Evolutionary conservation across 1,139 yeast genomes (phyloP).

Genomic region (Debaryomyces coudertii): DNA sequence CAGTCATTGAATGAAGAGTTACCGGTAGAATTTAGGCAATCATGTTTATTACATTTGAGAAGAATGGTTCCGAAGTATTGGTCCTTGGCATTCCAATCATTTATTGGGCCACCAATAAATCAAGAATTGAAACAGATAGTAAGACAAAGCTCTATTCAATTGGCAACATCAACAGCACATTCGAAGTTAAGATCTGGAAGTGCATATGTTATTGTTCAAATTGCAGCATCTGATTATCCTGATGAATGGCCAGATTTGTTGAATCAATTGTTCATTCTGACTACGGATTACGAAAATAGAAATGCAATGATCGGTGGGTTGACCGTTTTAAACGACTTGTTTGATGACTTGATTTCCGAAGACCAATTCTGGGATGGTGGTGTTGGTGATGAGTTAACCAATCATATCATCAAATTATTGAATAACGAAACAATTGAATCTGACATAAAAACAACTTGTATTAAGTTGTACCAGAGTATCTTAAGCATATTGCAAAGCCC

Average conservation of each 20-base stretch:
- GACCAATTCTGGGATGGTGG: conserved; percentile 83
- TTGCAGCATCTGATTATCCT: conserved; percentile 89
- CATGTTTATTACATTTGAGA: conserved; percentile 70
- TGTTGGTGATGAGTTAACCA: conserved; percentile 56
- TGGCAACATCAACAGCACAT: conserved; percentile 54
- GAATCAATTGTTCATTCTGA: conserved; percentile 45
- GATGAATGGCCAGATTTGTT: conserved; percentile 92
- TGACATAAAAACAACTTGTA: conserved; percentile 50
- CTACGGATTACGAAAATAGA: conserved; percentile 34
- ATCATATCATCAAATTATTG: conserved; percentile 49
- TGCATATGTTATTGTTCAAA: conserved; percentile 77
- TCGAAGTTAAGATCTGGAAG: conserved; percentile 70
- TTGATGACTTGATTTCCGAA: conserved; percentile 84
- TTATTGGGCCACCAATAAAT: conserved; percentile 65
- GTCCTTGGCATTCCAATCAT: conserved; percentile 85
- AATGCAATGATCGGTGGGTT: conserved; percentile 63
- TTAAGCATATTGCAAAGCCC: conserved; percentile 57
- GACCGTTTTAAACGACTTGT: conserved; percentile 71
- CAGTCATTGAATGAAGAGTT: conserved; percentile 25
- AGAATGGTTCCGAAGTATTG: conserved; percentile 73
- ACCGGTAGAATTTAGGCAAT: conserved; percentile 53
- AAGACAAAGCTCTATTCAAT: conserved; percentile 52
- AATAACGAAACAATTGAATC: conserved; percentile 28
- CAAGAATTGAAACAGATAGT: conserved; percentile 54
- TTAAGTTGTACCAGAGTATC: conserved; percentile 56